phyloP scores from a whole-genome alignment of 1,284 basidiomycete species.

The Retiboletus flavoniger region DNA sequence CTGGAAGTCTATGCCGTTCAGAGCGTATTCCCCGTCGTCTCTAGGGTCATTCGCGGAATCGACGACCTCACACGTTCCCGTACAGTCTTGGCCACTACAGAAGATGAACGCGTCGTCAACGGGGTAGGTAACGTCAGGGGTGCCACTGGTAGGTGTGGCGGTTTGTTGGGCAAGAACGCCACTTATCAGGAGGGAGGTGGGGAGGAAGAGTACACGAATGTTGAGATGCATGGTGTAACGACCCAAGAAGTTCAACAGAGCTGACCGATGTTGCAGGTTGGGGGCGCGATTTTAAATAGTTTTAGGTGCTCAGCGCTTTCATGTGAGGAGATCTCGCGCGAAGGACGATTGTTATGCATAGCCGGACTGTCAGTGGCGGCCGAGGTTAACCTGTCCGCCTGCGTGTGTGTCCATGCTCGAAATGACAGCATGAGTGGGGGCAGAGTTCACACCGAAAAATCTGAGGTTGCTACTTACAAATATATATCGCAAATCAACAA shows the following conservation, averaged over 20 bases:
- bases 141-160: background rate
- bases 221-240: background rate
- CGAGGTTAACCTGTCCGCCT: background rate
- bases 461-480: background rate
- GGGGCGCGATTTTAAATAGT: background rate
- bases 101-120: background rate
- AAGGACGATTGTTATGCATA: background rate
- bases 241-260: background rate
- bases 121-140: background rate
- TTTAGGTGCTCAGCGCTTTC: background rate
- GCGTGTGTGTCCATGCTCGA: background rate
- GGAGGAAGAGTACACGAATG: background rate
- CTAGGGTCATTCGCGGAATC: background rate
- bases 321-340: background rate
- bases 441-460: background rate
- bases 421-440: background rate
- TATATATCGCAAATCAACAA: background rate
- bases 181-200: background rate
- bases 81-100: constrained; percentile 4
- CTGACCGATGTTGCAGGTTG: too few relatives aligned
- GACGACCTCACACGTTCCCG: background rate
- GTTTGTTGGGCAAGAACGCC: background rate
- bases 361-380: background rate
- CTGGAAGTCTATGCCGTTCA: background rate
- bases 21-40: background rate